Percentiles rank a stretch among this genome's conserved stretches.
Conservation (phyloP, 2,329 filamentous ascomycete genomes). For the Akanthomyces dipterigenus region DNA sequence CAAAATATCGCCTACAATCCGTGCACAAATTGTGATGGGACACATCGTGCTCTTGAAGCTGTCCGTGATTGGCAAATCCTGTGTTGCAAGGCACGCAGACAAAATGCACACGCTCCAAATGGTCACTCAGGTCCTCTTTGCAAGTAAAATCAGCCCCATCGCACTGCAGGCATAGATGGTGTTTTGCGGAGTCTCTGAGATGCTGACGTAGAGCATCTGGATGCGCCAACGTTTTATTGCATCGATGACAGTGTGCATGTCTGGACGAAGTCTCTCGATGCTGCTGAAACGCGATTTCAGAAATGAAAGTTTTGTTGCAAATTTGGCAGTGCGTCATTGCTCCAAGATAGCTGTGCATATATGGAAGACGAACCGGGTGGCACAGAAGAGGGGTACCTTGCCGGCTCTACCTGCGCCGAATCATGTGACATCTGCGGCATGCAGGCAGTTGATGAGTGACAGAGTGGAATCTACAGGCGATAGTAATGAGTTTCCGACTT, state of each 20-base stretch:
- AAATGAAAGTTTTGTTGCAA: background rate
- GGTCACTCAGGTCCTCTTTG: constrained; percentile 6
- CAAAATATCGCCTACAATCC: constrained; percentile 10
- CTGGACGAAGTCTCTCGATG: background rate
- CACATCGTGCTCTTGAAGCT: constrained; percentile 13
- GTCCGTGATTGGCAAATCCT: background rate
- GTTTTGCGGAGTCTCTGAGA: background rate
- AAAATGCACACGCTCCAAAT: constrained; percentile 10
- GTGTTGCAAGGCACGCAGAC: constrained; percentile 8
- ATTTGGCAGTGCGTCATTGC: background rate
- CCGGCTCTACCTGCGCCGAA: background rate
- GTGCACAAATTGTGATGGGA: constrained; percentile 15
- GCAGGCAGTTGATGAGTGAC: background rate
- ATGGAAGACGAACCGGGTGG: background rate
- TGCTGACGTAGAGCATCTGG: constrained; percentile 9
- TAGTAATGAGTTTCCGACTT: too few relatives aligned
- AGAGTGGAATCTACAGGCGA: too few relatives aligned
- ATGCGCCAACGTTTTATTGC: constrained; percentile 1
- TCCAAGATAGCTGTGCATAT: background rate
- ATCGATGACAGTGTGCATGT: constrained; percentile 11
- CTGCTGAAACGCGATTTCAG: background rate
- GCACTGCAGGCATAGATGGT: constrained; percentile 12
- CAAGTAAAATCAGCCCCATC: background rate
- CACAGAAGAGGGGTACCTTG: background rate
- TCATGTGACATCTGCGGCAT: background rate